Percentiles rank a stretch among this genome's conserved stretches.
Conservation (phyloP, 2,329 filamentous ascomycete species). For the Ascochyta viciae-villosae region DNA sequence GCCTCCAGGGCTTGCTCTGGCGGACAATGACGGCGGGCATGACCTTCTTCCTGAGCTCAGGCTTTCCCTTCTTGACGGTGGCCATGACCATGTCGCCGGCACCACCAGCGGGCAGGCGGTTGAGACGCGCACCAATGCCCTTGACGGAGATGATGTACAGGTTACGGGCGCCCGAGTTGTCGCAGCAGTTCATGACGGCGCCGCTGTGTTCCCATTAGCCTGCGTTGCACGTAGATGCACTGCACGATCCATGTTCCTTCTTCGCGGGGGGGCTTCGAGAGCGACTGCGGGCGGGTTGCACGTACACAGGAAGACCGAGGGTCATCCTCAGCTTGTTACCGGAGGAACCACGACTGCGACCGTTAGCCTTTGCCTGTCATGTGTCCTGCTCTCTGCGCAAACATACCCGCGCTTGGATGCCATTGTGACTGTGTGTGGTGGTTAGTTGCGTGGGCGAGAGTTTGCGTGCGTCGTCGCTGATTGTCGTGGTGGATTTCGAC, state of each 20-base stretch:
- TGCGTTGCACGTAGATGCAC: conserved; percentile 24
- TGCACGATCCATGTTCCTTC: conserved; percentile 5
- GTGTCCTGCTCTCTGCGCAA: conserved; percentile 1
- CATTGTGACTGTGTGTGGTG: conserved; percentile 46
- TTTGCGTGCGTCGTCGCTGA: conserved; percentile 41
- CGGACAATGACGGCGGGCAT: conserved; percentile 99
- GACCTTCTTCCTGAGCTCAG: conserved; percentile 99
- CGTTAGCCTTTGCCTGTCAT: conserved; percentile 32
- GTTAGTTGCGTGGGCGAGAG: conserved; percentile 22
- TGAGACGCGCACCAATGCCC: conserved; percentile 96
- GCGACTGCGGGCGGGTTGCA: conserved; percentile 46
- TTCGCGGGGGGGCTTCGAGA: conserved; percentile 9
- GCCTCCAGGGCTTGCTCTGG: conserved; percentile 99
- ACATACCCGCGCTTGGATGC: conserved; percentile 52
- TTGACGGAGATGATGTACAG: conserved; percentile 99
- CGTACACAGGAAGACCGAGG: conserved; percentile 99
- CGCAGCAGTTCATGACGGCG: conserved; percentile 99
- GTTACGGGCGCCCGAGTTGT: conserved; percentile 99
- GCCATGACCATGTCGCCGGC: conserved; percentile 99
- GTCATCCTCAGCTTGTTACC: conserved; percentile 99
- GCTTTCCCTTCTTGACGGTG: conserved; percentile 99
- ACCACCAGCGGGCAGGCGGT: conserved; percentile 95
- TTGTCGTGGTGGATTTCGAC: conserved; percentile 21
- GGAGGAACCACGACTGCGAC: conserved; percentile 75
- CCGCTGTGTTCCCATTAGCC: conserved; percentile 67